Base-by-base conservation (phyloP, 148 eudicot species). In the Nepenthes gracilis region DNA sequence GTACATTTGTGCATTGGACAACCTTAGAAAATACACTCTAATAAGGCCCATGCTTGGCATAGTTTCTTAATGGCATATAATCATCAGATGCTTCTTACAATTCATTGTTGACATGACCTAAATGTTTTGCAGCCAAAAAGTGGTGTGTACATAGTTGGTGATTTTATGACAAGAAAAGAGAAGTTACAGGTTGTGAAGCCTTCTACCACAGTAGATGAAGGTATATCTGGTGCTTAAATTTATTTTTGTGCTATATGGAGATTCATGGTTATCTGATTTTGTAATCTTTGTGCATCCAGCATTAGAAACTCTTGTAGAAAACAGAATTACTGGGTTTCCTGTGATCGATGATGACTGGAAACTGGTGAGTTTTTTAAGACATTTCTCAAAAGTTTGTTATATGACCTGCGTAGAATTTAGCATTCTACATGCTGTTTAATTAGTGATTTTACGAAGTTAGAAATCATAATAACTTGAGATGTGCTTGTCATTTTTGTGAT, bases 341-440 rank as follows among this genome's bases (percentile, higher is more conserved):
- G 96, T 88, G 72, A 73, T 88, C 60, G 88, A 88, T 65, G 88
- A 88, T 61, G 77, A 85, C 69, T 88, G 96, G 91, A 78, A 75
- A 58, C 55, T 81, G 80, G 85, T 78, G 65, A 59, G 60, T 33
- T 43, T 55, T 23, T 50, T 47, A 8, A 36, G 11, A 55, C 23
- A 12, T 50, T 35, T 2, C 36, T 55, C 37, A 32, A 55, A 35
- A 55, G 6, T 10, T 55, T 15, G 36, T 9, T 55, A 1, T 6
- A 8, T 33, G 11, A 8, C 11, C 36, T 10, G 5, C 6, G 58
- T 36, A 32, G 11, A 55, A 35, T 33, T 33, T 35, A 2, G 6
- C 36, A 33, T 55, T 5, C 13, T 33, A 23, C 36, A 33, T 32
- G 36, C 8, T 55, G 35, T 55, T 33, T 55, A 32, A 32, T 35